Percentiles rank a stretch among this genome's conserved stretches.
Evolutionary conservation across 768 basidiomycete species (phyloP).

Genomic region (Leucocoprinus leucothites): DNA sequence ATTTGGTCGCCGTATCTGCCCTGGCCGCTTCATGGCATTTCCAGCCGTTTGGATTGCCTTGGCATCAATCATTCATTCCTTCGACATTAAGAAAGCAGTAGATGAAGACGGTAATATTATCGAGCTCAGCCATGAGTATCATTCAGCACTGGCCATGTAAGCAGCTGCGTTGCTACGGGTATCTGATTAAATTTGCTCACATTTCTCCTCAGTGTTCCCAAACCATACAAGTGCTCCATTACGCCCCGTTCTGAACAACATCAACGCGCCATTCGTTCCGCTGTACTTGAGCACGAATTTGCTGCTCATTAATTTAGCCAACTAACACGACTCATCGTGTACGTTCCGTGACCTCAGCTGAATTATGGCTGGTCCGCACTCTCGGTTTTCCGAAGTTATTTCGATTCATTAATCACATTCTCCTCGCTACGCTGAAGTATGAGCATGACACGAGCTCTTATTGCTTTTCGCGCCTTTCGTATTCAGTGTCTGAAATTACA

Average conservation of each 20-base stretch:
- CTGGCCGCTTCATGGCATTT: conserved; percentile 24
- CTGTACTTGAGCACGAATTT: conserved; percentile 9
- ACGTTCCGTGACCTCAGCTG: no score
- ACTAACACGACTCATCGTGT: no score
- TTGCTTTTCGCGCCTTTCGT: no score
- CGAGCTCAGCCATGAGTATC: conserved; percentile 10
- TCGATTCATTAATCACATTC: no score
- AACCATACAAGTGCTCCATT: conserved; percentile 18
- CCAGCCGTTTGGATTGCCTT: conserved; percentile 22
- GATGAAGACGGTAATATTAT: conserved; percentile 15
- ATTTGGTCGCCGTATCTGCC: conserved; percentile 27
- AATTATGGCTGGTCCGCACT: no score
- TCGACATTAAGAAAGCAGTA: conserved; percentile 22
- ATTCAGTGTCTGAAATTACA: no score
- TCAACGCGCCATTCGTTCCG: conserved; percentile 16
- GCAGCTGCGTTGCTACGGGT: not conserved
- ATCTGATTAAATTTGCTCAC: not conserved
- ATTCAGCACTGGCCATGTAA: conserved; percentile 18
- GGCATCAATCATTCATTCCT: conserved; percentile 19
- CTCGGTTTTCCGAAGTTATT: no score
- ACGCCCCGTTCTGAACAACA: conserved; percentile 17
- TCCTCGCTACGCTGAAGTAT: no score
- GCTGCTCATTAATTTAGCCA: no score
- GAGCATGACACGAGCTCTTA: no score
- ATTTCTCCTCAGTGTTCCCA: conserved; percentile 15